Conservation (phyloP, 2,329 filamentous ascomycete species). For the Talaromyces marneffei region DNA sequence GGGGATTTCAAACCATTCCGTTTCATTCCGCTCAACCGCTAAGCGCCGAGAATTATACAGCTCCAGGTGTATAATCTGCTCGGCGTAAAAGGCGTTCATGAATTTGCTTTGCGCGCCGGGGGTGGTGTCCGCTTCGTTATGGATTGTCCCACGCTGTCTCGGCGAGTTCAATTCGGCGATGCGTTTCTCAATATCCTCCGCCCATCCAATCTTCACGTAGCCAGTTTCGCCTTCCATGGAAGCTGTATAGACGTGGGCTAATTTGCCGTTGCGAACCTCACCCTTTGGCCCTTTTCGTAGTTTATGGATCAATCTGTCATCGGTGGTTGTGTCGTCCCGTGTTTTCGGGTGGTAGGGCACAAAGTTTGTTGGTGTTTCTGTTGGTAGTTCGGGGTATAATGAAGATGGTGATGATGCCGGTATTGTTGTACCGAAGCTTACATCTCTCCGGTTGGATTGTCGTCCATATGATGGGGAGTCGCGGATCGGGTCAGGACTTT, state of each 20-base stretch:
- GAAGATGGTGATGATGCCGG: not conserved
- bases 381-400: not conserved
- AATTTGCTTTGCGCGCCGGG: not conserved
- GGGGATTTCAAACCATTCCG: not conserved
- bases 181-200: not conserved
- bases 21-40: not conserved
- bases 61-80: constrained; percentile 1
- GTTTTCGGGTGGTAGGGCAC: not conserved
- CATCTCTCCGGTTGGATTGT: not conserved
- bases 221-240: not conserved
- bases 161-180: not conserved
- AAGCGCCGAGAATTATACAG: not conserved
- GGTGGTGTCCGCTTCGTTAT: not conserved
- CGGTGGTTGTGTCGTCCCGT: not conserved
- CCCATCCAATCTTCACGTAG: constrained; percentile 2
- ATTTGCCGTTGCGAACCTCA: not conserved
- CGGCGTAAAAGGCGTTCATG: not conserved
- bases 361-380: not conserved
- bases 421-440: not conserved
- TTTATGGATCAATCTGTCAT: not conserved
- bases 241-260: not conserved
- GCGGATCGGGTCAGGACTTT: not conserved
- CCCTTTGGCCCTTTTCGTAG: not conserved
- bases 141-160: not conserved
- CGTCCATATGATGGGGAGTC: not conserved